Evolutionary conservation across 345 rosid genomes (phyloP), one percentile per base, ranked within the genome.

Genomic region (Eutrema japonicum): DNA sequence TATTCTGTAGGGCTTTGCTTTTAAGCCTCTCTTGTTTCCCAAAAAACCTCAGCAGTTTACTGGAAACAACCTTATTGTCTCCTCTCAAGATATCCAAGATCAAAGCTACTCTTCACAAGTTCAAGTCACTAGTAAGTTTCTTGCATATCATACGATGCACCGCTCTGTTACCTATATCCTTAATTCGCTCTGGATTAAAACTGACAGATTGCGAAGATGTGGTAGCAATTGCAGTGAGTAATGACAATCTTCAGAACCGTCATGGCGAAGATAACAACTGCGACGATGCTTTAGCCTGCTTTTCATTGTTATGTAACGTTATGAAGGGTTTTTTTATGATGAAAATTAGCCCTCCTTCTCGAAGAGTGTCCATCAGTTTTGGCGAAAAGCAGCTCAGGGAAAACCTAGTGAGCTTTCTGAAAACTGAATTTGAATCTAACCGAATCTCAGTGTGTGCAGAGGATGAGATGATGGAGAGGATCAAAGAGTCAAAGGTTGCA

Each of bases 291-390:
- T n/a, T 70, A 61, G 32, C 53, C 18, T 50, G 60, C 45, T 16
- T 29, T 11, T 38, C 53, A 50, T 11, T 51, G 45, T 16, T 60
- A 48, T 14, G 12, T 59, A 14, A 33, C 26, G 4, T 56, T 5
- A 22, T 69, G 54, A 57, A 45, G 10, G 2, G 13, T 56, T 22
- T 2, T 53, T 26, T 3, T 4, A 56, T 35, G 51, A 69, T 33
- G 3, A 22, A 22, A 22, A 41, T 41, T 6, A 7, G 5, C 6
- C 42, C 67, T 27, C 50, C 41, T 0, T 0, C 51, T 2, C 66
- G 0, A 12, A 57, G 18, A 33, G 75, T 71, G n/a, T 71, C n/a
- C 75, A 71, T 71, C 62, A 51, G 62, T 71, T 52, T 30, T 5
- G 75, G 68, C 3, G 68, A 71, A 7, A 61, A 51, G 8, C 6